Base-by-base conservation (phyloP, 129 eudicot species). In the Pulicaria dysenterica region DNA sequence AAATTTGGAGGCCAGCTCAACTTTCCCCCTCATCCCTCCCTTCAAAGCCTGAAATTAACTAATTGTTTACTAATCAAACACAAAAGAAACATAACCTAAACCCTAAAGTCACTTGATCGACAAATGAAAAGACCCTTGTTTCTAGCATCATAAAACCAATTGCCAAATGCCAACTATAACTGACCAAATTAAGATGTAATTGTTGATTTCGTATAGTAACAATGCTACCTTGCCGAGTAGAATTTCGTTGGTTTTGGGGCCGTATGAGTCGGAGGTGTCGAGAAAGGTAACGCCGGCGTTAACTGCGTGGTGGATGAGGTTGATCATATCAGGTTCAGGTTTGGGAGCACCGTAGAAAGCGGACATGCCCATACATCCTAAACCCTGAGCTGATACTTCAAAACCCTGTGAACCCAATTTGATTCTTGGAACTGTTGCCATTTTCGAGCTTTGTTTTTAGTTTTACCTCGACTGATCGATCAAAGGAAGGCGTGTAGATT, bases 261-360 rank as follows among this genome's bases (percentile, higher is more conserved):
- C 87, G 69, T 85, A 85, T n/a, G 74, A 3, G 16, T 85, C 80
- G 58, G 86, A 85, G 77, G 89, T 85, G 41, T 85, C 89, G 13
- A 85, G 77, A 19, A 70, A 62, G 46, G 84, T 85, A 40, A 85
- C 61, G 74, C 89, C 86, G 75, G 83, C 51, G 81, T 74, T 36
- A 63, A 84, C 36, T 58, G 83, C 88, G 48, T 84, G 78, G 70
- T 69, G 85, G 47, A 84, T 84, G 82, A 84, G 85, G 3, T 68
- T 64, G 71, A 76, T 76, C 85, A 80, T 80, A 9, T 84, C 83
- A 2, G 78, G 64, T 19, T 80, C 88, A 31, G 78, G 85, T 70
- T 84, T 84, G 5, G 80, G 76, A 0, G 83, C 64, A 59, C 85
- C 72, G 56, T 83, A 83, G 63, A 46, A 45, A 46, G 81, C 81